Conservation (phyloP, 768 basidiomycete genomes). For the Psilocybe azurescens region DNA sequence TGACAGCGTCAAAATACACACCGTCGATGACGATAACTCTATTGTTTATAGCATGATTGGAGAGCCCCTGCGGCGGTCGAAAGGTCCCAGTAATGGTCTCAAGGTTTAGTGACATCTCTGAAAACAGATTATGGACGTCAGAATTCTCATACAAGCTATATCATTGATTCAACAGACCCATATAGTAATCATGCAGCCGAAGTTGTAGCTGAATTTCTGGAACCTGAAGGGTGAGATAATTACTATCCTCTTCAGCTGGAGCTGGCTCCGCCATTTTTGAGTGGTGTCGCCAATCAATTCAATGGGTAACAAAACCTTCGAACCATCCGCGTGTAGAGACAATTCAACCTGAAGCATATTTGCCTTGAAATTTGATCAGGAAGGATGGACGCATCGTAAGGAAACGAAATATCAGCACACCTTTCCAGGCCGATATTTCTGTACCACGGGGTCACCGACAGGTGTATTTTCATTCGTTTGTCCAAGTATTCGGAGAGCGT, state of each 20-base stretch:
- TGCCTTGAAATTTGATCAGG: slow-evolving; percentile 49
- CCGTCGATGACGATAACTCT: slow-evolving; percentile 58
- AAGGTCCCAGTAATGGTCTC: slow-evolving; percentile 62
- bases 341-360: slow-evolving; percentile 85
- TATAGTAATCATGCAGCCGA: slow-evolving; percentile 83
- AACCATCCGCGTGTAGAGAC: slow-evolving; percentile 52
- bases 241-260: slow-evolving; percentile 2
- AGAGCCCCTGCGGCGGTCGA: slow-evolving; percentile 46
- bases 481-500: slow-evolving; percentile 87
- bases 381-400: background rate
- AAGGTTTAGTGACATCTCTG: slow-evolving; percentile 82
- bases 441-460: slow-evolving; percentile 80
- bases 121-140: background rate
- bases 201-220: slow-evolving; percentile 80
- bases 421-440: slow-evolving; percentile 81
- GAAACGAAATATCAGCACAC: slow-evolving; percentile 42
- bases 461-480: slow-evolving; percentile 59
- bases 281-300: slow-evolving; percentile 68
- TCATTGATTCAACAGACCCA: slow-evolving; percentile 58
- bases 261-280: slow-evolving; percentile 24
- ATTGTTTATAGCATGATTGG: slow-evolving; percentile 16
- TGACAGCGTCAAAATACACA: slow-evolving; percentile 20
- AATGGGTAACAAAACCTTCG: slow-evolving; percentile 66
- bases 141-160: background rate
- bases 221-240: slow-evolving; percentile 51